These are phyloP conservation scores for Rubia balearica DNA, from an alignment of 305 asterid species.

Conservation along the genomic window DNA sequence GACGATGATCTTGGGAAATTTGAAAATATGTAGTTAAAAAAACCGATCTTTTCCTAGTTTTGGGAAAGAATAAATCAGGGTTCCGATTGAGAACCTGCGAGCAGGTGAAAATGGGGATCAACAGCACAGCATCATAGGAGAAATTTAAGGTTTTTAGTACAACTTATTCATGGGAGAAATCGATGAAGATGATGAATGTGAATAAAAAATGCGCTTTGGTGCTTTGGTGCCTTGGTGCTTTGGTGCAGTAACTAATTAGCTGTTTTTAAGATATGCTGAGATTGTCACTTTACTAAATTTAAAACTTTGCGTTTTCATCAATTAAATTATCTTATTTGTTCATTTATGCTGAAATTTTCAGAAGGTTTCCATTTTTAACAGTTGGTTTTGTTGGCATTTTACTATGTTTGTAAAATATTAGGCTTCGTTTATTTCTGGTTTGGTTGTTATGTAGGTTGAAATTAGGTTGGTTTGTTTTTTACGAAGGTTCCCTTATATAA, in stretches of 20 bases:
- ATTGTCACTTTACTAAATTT: slow-evolving; percentile 5
- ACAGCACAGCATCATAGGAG: background rate
- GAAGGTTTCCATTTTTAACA: no score
- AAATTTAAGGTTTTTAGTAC: background rate
- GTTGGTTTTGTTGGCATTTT: no score
- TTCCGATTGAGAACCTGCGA: background rate
- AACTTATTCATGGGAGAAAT: background rate
- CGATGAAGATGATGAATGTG: background rate
- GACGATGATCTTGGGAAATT: background rate
- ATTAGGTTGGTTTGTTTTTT: no score
- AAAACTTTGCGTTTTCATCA: background rate
- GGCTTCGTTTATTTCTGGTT: no score
- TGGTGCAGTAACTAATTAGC: background rate
- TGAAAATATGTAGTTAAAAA: background rate
- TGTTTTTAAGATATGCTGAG: background rate
- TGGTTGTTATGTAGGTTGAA: no score
- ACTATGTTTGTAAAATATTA: no score
- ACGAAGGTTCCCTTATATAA: no score
- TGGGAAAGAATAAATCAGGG: background rate
- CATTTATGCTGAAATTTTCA: no score
- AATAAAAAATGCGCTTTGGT: background rate
- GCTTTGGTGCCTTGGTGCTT: background rate
- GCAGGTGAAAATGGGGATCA: background rate
- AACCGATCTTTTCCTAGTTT: background rate
- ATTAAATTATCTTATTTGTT: background rate